A percentile compares a stretch with the other conserved stretches of the same genome.
Conservation (phyloP, 768 basidiomycete species). For the Dacryopinax primogenitus region DNA sequence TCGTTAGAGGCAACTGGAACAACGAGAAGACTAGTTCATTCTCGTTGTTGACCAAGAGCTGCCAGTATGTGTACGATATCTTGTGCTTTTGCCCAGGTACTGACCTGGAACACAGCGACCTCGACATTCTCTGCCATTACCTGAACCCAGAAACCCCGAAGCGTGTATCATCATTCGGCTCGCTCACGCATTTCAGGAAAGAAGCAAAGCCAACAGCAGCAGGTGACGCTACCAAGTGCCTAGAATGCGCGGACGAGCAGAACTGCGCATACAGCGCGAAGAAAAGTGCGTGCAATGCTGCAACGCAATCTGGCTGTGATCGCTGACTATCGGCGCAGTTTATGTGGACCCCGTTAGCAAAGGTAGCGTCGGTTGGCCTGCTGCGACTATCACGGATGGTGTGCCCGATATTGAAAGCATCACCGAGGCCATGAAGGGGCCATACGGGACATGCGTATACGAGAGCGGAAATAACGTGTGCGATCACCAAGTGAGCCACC, state of each 20-base stretch:
- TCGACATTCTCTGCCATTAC: slow-evolving; percentile 73
- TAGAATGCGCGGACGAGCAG: slow-evolving; percentile 59
- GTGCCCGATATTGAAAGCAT: slow-evolving; percentile 80
- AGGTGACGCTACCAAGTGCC: slow-evolving; percentile 54
- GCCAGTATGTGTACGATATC: slow-evolving; percentile 46
- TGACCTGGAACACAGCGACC: slow-evolving; percentile 42
- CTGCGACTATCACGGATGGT: slow-evolving; percentile 56
- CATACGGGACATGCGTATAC: slow-evolving; percentile 76
- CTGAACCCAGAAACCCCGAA: slow-evolving; percentile 49
- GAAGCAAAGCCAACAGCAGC: slow-evolving; percentile 56
- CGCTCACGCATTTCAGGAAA: slow-evolving; percentile 67
- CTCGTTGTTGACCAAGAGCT: slow-evolving; percentile 78
- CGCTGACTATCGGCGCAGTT: slow-evolving; percentile 33
- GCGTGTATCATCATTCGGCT: slow-evolving; percentile 75
- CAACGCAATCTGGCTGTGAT: too few relatives aligned
- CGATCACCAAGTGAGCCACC: slow-evolving; percentile 52
- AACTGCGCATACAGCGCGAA: slow-evolving; percentile 80
- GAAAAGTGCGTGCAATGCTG: slow-evolving; percentile 40
- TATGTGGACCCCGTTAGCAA: slow-evolving; percentile 63
- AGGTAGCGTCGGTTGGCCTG: slow-evolving; percentile 52
- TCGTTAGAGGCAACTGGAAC: slow-evolving; percentile 72
- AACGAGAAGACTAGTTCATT: slow-evolving; percentile 59
- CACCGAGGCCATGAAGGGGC: slow-evolving; percentile 54
- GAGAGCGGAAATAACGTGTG: slow-evolving; percentile 76
- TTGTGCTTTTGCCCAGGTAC: neutral